Base-by-base conservation (phyloP, 1,284 basidiomycete genomes). In the Apiotrichum sp. region DNA sequence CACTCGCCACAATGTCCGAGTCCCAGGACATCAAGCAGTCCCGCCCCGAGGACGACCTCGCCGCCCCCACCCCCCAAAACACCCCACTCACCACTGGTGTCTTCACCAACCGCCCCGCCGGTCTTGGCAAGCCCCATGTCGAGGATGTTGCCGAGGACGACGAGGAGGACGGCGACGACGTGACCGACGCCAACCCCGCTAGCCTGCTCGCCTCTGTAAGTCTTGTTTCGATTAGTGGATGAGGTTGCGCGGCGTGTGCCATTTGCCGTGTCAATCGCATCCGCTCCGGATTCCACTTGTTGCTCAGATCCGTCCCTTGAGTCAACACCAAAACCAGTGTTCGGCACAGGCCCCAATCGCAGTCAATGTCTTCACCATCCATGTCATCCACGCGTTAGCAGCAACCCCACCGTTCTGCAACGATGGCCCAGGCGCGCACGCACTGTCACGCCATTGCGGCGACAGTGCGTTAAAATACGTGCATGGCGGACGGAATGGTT, bases 11-110 rank as follows among this genome's bases (percentile, higher is more conserved):
- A 45, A 74, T 74, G 72, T 69, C 72, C 32, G 67, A 71, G 56
- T 66, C 62, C 16, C 69, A 72, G 57, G 60, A 73, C 53, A 71
- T 73, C 64, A 65, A 68, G 52, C 29, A 29, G 29, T 60, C 44
- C 35, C 65, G 70, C 52, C 50, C 57, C 32, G 69, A 71, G 52
- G 57, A 65, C 45, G 61, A 63, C 16, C 61, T 68, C 59, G 69
- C 75, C 57, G 87, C 87, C 4, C 87, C 87, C 22, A 89, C 87
- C 29, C 87, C 87, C 13, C 86, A 87, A 74, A 89, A 89, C 79
- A 89, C 87, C 13, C 87, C 87, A 14, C 79, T 89, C 66, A 82
- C 79, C 61, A 83, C 84, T 55, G 83, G 83, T 22, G 85, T 86
- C 52, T 83, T 88, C 72, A 80, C 84, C 29, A 77, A 77, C 56